Percentiles rank a stretch among this genome's conserved stretches.
Conservation (phyloP, 805 yeast species). For the Metschnikowia bowlesiae region DNA sequence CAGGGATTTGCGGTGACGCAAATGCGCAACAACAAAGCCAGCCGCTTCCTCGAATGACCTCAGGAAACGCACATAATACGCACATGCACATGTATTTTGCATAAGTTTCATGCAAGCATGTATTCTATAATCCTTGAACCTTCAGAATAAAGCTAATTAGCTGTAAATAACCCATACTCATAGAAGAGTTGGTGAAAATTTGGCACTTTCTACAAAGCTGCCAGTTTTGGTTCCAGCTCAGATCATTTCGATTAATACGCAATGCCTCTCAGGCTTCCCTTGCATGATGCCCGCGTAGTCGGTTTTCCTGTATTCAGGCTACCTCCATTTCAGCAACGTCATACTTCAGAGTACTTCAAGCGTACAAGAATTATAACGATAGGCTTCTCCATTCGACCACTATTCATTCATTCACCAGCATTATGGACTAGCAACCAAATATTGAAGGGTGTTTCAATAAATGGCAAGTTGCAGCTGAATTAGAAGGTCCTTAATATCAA, state of each 20-base stretch:
- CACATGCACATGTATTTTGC: background rate
- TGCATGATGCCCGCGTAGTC: background rate
- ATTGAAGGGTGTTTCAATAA: background rate
- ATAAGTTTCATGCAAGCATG: background rate
- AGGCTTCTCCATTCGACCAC: background rate
- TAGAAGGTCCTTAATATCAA: background rate
- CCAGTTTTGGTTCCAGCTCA: background rate
- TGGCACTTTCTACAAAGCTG: no score
- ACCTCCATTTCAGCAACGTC: background rate
- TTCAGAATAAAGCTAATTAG: background rate
- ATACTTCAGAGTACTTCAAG: background rate
- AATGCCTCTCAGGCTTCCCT: background rate
- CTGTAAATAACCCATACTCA: no score
- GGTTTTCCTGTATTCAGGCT: background rate
- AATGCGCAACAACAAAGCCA: background rate
- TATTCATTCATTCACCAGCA: no score
- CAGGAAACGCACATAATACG: background rate
- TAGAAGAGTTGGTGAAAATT: no score
- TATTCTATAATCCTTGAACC: background rate
- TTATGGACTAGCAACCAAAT: background rate
- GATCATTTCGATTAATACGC: background rate
- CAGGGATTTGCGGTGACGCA: background rate
- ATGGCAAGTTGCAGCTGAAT: background rate
- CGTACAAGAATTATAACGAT: background rate
- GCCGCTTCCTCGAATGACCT: constrained; percentile 4